Evolutionary conservation across 331 rosid species (phyloP), one percentile per base, ranked within the genome.

Genomic region (Acacia pycnantha): DNA sequence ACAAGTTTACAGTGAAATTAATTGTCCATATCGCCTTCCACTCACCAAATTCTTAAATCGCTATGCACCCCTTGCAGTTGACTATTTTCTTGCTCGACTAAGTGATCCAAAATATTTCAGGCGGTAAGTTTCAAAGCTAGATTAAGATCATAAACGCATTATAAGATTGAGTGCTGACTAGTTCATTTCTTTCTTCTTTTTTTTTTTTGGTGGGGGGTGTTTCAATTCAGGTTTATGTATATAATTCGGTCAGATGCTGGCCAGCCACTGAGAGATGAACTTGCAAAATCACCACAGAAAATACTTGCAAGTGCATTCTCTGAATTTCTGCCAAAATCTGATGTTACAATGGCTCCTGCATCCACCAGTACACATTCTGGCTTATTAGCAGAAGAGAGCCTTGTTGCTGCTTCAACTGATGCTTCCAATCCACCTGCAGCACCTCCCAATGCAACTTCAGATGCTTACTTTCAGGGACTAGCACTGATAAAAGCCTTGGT

Each of bases 391-490:
- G 97, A 90, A 48, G 97, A 96, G 74, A 86, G 81, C 90, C 91
- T 71, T 71, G 76, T 47, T 47, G 21, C 76, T 7, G 24, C 58
- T 24, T 71, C 76, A 15, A 26, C 76, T 46, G 76, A 71, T 71
- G 41, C 37, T 71, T 71, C 76, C n/a, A 71, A 71, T 47, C 59
- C 76, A 11, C 41, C 76, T 46, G 58, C 76, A 46, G 59, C n/a
- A 2, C 40, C 76, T 71, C 76, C 76, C 59, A 15, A 64, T 87
- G 81, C 84, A 74, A 87, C 91, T n/a, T 83, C 97, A 5, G 95
- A 92, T 85, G 95, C 97, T 76, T 96, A 96, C 88, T 96, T 96
- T 82, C 94, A 90, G 84, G 99, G 99, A 65, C 92, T 96, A 85
- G 93, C 93, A 65, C 99, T 96, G 81, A 69, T 92, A 56, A 96